These are phyloP conservation scores for Peronospora belbahrii DNA, from an alignment of 352 stramenopile genomes.

Conservation along the genomic window DNA sequence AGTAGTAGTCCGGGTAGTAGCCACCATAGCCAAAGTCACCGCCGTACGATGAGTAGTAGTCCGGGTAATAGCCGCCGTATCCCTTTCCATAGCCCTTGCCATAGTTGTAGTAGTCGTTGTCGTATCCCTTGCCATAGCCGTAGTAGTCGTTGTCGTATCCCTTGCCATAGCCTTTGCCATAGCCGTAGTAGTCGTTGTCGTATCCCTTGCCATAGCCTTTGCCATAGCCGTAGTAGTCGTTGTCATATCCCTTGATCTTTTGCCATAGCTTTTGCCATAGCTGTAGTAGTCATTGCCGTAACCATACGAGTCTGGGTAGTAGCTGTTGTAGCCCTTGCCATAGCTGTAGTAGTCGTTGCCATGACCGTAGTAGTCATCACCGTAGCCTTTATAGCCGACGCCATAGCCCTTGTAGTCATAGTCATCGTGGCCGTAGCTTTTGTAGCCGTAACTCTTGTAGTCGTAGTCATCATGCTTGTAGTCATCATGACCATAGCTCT, in stretches of 20 bases:
- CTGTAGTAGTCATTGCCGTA: constrained; percentile 1
- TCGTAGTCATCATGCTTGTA: constrained; percentile 2
- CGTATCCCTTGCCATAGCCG: too few species aligned
- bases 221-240: neutral
- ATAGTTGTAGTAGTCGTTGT: too few species aligned
- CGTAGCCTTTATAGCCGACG: constrained; percentile 1
- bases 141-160: too few species aligned
- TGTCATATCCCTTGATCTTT: neutral
- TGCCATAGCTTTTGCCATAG: neutral
- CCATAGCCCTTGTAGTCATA: neutral
- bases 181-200: neutral
- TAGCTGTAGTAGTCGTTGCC: neutral
- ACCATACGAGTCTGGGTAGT: too few species aligned
- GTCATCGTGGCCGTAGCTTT: constrained; percentile 3
- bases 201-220: neutral
- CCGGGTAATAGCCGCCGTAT: too few species aligned
- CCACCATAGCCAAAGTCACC: too few species aligned
- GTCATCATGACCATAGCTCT: neutral
- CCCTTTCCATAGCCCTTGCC: too few species aligned
- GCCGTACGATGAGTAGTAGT: too few species aligned
- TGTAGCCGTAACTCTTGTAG: neutral
- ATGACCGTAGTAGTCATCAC: neutral
- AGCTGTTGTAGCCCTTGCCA: neutral
- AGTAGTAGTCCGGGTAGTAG: too few species aligned
- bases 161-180: neutral